Base-by-base conservation (phyloP, 805 yeast genomes). In the Schwanniomyces pseudopolymorphus region DNA sequence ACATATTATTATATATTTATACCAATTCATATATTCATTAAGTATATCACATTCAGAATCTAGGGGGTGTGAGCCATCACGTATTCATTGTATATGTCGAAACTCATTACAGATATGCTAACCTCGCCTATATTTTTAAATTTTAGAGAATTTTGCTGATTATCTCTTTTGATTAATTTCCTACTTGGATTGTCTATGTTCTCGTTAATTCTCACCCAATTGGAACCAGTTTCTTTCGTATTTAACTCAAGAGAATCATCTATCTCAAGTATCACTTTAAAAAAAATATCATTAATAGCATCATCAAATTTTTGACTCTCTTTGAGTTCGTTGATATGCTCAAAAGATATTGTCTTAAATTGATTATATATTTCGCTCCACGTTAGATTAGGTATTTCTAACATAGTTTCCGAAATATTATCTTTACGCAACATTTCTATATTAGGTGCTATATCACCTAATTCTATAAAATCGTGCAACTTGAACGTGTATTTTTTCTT, bases 401-500 rank as follows among this genome's bases (percentile, higher is more conserved):
- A 42, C 26, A 33, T 8, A 2, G 57, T 41, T 36, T 52, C 54
- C 28, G 51, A 44, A 19, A 24, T 56, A 50, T 63, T 46, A n/a
- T 49, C 36, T 10, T 41, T 11, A 17, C 39, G 41, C 37, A 10
- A 55, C 38, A 13, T 72, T 25, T 40, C 66, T 13, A 45, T 36
- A 25, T 44, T 46, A 14, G 47, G 17, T 13, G 53, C 28, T 17
- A 47, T 28, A 25, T 49, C 20, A 46, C 56, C 54, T 28, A 69
- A 48, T 20, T 56, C 60, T 3, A 58, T 50, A 36, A 70, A 57
- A 43, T 69, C 69, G 39, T 60, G 56, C 43, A 71, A 69, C 39
- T 61, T 60, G 2, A 69, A 42, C 4, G 65, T 61, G 55, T 75
- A 81, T 24, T 78, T 61, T 44, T 72, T 77, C 4, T 53, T 44